phyloP scores from a whole-genome alignment of 352 stramenopile genomes.

The Phytophthora vignae region DNA sequence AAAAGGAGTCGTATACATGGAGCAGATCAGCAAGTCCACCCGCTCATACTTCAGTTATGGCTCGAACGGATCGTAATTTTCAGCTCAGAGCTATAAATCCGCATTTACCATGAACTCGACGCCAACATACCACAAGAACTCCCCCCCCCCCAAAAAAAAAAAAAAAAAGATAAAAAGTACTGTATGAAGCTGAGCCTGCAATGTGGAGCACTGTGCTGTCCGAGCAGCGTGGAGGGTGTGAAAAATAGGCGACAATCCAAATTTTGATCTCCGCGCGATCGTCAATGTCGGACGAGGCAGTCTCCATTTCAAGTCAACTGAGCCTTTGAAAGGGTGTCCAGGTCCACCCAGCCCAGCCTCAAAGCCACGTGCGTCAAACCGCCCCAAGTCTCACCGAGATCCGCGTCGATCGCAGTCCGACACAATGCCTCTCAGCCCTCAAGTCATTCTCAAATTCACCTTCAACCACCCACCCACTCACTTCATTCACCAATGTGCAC shows the following conservation, averaged over 20 bases:
- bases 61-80: not conserved
- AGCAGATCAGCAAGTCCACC: not conserved
- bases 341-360: not conserved
- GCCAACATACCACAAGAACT: not conserved
- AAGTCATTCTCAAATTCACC: slow-evolving; percentile 23
- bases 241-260: slow-evolving; percentile 7
- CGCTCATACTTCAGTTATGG: not conserved
- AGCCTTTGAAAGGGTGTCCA: slow-evolving; percentile 4
- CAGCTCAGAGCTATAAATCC: not conserved
- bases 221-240: slow-evolving; percentile 3
- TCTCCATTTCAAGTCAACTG: slow-evolving; percentile 16
- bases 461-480: not conserved
- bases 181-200: not conserved
- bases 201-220: not conserved
- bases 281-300: slow-evolving; percentile 21
- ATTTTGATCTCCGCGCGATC: slow-evolving; percentile 11
- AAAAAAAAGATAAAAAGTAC: too few relatives aligned
- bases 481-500: slow-evolving; percentile 12
- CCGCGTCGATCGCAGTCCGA: not conserved
- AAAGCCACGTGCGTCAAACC: slow-evolving; percentile 6
- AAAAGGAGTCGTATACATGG: not conserved
- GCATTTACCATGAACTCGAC: not conserved
- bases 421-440: not conserved
- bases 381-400: slow-evolving; percentile 20
- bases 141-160: too few relatives aligned